Evolutionary conservation across 1,284 basidiomycete genomes (phyloP).

Genomic region (Blastosporella zonata): DNA sequence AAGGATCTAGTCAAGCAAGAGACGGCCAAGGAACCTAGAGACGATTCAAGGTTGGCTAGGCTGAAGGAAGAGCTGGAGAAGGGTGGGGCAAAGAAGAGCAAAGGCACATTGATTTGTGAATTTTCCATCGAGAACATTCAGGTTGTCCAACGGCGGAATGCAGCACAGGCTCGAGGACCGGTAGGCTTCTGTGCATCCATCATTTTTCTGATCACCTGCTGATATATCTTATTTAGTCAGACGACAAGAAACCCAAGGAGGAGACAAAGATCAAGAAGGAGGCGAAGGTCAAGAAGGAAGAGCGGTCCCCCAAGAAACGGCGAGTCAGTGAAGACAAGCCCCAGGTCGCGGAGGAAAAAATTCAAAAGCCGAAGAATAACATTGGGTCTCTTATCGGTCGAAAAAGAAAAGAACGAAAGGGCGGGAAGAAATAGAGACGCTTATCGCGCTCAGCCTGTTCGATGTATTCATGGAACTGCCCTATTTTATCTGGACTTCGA

Average conservation of each 20-base stretch:
- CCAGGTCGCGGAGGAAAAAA: conserved; percentile 21
- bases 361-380: conserved; percentile 29
- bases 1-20: conserved; percentile 65
- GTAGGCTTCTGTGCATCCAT: conserved; percentile 18
- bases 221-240: conserved; percentile 8
- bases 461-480: too few species aligned
- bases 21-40: conserved; percentile 45
- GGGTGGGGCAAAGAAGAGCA: conserved; percentile 39
- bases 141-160: conserved; percentile 70
- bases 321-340: conserved; percentile 23
- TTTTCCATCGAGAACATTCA: conserved; percentile 94
- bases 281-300: conserved; percentile 23
- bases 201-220: neutral
- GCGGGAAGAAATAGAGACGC: conserved; percentile 29
- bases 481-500: too few species aligned
- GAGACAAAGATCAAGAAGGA: conserved; percentile 19
- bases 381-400: conserved; percentile 52
- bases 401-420: conserved; percentile 48
- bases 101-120: conserved; percentile 79
- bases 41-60: conserved; percentile 53
- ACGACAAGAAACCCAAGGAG: conserved; percentile 16
- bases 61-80: conserved; percentile 61
- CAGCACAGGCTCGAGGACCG: conserved; percentile 36
- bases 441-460: neutral
- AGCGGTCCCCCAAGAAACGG: conserved; percentile 41